Evolutionary conservation across 163 green algal species (phyloP), one percentile per base, ranked within the genome.

Genomic region (Scenedesmus sp.): DNA sequence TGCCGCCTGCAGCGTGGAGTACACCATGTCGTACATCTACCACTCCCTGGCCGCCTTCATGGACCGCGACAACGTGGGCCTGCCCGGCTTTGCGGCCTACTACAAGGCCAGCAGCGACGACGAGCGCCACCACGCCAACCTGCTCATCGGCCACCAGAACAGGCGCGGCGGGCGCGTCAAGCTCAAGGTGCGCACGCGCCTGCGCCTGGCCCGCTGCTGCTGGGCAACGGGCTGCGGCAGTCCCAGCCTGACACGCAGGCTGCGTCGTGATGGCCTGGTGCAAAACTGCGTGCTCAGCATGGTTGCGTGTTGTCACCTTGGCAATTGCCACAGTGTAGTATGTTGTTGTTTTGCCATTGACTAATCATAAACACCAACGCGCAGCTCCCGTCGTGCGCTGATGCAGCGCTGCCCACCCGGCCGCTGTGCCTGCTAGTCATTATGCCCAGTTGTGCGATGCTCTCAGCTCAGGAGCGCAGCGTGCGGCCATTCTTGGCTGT

Each of bases 21-120:
- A 98, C 95, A 98, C 95, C 81, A 95, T 99, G 44, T 96, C 92
- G 42, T 99, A 99, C 90, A 94, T 99, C 65, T 99, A 99, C 94
- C 97, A 99, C 90, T 91, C 96, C 15, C 93, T 99, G 89, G 97
- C 94, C 37, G 92, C 95, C 22, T 99, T 97, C 95, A 99, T 99
- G 85, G 96, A 98, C 90, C 96, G 98, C 33, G 97, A 97, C 93
- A 96, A 97, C 91, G 96, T 99, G 33, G 96, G 90, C 18, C 95
- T 99, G 84, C 96, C 95, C 15, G 98, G 98, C 65, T 94, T 99
- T 68, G 97, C 98, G 0, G 93, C 96, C 83, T 99, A 96, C 93
- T 99, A 99, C 96, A 96, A 97, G 90, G 93, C 94, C 94, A 83
- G 92, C 92, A 95, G 85, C 53, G 85, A 94, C 15, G 96, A 98